These are phyloP conservation scores for Trametes coccinea DNA, from an alignment of 768 basidiomycete genomes.

Conservation along the genomic window DNA sequence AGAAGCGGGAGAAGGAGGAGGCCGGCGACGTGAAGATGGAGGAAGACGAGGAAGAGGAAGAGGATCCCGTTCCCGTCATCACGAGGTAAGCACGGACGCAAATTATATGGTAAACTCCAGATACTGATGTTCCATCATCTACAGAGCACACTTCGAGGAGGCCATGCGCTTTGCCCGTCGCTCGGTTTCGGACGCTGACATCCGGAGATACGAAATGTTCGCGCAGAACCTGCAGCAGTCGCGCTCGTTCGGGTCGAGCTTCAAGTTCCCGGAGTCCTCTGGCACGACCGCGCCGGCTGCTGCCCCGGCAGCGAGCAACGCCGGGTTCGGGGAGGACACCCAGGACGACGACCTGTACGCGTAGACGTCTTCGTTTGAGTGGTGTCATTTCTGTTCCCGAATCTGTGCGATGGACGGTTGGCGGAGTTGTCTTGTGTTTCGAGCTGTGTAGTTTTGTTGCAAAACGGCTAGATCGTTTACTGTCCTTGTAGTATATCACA, in stretches of 20 bases:
- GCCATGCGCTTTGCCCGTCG: conserved; percentile 98
- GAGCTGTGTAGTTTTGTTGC: conserved; percentile 14
- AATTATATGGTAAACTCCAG: background rate
- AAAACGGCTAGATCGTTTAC: conserved; percentile 24
- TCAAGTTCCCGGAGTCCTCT: conserved; percentile 93
- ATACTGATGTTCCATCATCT: conserved; percentile 12
- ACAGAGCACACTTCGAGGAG: conserved; percentile 93
- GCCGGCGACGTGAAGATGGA: conserved; percentile 69
- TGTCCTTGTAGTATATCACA: conserved; percentile 21
- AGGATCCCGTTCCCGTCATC: conserved; percentile 90
- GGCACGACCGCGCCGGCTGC: conserved; percentile 33
- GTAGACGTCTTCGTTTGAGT: conserved; percentile 32
- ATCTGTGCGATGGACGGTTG: conserved; percentile 6
- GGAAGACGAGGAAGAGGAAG: conserved; percentile 63
- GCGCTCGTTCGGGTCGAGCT: conserved; percentile 89
- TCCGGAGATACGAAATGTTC: conserved; percentile 98
- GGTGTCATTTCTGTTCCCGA: no score
- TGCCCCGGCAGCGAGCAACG: conserved; percentile 57
- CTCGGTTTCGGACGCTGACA: conserved; percentile 95
- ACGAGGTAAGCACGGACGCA: conserved; percentile 51
- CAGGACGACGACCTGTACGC: conserved; percentile 93
- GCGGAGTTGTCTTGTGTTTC: conserved; percentile 8
- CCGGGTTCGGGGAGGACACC: conserved; percentile 81
- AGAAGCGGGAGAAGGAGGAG: conserved; percentile 80
- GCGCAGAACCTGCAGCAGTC: conserved; percentile 89